Percentiles rank a stretch among this genome's conserved stretches.
These are phyloP conservation scores for Kazachstania viticola DNA, from an alignment of 805 yeast genomes.

Conservation along the genomic window DNA sequence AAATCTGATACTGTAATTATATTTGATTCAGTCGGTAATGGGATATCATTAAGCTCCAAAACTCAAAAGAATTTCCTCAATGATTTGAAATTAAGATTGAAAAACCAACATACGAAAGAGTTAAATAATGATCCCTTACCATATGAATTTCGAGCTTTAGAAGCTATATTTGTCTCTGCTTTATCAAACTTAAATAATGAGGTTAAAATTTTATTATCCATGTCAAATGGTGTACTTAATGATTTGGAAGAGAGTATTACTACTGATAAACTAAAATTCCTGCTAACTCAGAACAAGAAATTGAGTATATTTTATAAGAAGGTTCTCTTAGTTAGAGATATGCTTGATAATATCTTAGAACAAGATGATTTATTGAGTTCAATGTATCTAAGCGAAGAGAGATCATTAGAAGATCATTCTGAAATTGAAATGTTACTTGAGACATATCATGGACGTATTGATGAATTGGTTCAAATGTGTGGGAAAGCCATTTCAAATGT, in stretches of 20 bases:
- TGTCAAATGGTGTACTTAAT: slow-evolving; percentile 57
- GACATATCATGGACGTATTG: slow-evolving; percentile 80
- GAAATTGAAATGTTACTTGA: slow-evolving; percentile 88
- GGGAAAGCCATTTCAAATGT: slow-evolving; percentile 73
- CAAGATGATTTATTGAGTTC: slow-evolving; percentile 81
- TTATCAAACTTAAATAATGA: slow-evolving; percentile 72
- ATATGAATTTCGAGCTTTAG: slow-evolving; percentile 85
- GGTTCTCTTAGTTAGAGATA: slow-evolving; percentile 68
- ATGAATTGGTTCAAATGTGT: slow-evolving; percentile 86
- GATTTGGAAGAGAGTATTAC: slow-evolving; percentile 80
- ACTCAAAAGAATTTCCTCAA: slow-evolving; percentile 18
- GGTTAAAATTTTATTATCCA: slow-evolving; percentile 71
- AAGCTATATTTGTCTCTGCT: slow-evolving; percentile 73
- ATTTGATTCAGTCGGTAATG: slow-evolving; percentile 41
- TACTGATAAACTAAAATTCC: slow-evolving; percentile 60
- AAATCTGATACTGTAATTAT: slow-evolving; percentile 62
- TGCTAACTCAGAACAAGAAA: slow-evolving; percentile 76
- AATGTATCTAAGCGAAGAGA: slow-evolving; percentile 60
- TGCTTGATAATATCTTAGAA: slow-evolving; percentile 74
- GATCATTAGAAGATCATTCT: slow-evolving; percentile 55
- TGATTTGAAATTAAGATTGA: slow-evolving; percentile 14
- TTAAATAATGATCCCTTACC: slow-evolving; percentile 37
- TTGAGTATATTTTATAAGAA: slow-evolving; percentile 76
- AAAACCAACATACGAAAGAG: slow-evolving; percentile 13
- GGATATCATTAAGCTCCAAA: slow-evolving; percentile 18